Percentiles rank a stretch among this genome's conserved stretches.
phyloP scores from a whole-genome alignment of 768 basidiomycete genomes.

The Chlorophyllum brunneum region DNA sequence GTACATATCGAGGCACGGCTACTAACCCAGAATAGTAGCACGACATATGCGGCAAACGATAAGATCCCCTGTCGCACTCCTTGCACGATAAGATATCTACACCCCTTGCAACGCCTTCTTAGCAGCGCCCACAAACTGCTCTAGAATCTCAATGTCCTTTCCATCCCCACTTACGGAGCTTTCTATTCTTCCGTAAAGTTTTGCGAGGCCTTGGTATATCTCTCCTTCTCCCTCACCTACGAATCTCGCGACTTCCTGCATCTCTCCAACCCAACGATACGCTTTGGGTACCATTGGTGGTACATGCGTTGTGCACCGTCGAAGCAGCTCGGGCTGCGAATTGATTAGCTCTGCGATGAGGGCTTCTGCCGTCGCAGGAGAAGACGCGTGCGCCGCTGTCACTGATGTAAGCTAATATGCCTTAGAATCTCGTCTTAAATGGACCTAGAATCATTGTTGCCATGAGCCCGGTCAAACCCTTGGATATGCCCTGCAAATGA shows the following conservation, averaged over 20 bases:
- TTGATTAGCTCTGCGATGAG: slow-evolving; percentile 43
- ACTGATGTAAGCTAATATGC: neutral
- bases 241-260: slow-evolving; percentile 59
- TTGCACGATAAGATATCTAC: slow-evolving; percentile 13
- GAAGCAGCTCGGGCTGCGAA: slow-evolving; percentile 43
- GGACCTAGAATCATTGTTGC: slow-evolving; percentile 55
- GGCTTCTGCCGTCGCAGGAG: slow-evolving; percentile 58
- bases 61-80: neutral
- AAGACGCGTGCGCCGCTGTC: slow-evolving; percentile 51
- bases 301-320: slow-evolving; percentile 33
- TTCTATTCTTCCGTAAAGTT: slow-evolving; percentile 41
- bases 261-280: slow-evolving; percentile 60
- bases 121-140: slow-evolving; percentile 43
- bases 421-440: slow-evolving; percentile 10
- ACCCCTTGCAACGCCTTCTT: slow-evolving; percentile 19
- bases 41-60: slow-evolving; percentile 10
- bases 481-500: slow-evolving; percentile 45
- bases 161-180: slow-evolving; percentile 30
- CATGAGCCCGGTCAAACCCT: slow-evolving; percentile 48
- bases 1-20: slow-evolving; percentile 8
- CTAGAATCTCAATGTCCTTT: slow-evolving; percentile 36
- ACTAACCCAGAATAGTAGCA: slow-evolving; percentile 10
- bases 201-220: slow-evolving; percentile 45
- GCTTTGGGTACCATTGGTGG: slow-evolving; percentile 58
- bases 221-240: slow-evolving; percentile 42